Evolutionary conservation across 2,329 filamentous ascomycete species (phyloP), one percentile per base, ranked within the genome.

Genomic region (Colletotrichum orchidophilum): DNA sequence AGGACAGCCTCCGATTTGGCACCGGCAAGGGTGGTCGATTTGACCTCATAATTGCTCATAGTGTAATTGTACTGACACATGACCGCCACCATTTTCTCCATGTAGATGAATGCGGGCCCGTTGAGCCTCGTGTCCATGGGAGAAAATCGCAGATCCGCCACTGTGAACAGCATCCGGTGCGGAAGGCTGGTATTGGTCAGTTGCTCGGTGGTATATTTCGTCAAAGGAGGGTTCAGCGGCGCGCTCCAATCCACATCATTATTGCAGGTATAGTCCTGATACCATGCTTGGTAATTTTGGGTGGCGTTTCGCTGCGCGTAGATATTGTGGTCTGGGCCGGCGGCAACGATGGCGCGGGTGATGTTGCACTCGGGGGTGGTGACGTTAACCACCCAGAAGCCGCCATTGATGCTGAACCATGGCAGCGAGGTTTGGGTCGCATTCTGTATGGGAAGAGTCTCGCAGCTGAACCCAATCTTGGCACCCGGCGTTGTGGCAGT

Each of bases 211-310:
- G 73, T 61, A 26, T 72, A 74, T 1, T 72, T 42, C 6, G 29
- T 73, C 18, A 57, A 13, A n/a, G 55, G 55, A 21, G 26, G 29
- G 33, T 27, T 62, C n/a, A 62, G 29, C 15, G 59, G 59, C 29
- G 24, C 39, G 64, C 73, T 73, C 54, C 68, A 78, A n/a, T 77
- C 74, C 7, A 74, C 46, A 27, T 21, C 49, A 27, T 49, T 55
- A 50, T 78, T 77, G 66, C 77, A 77, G 2, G 74, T 76, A 33
- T 78, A 78, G 9, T 72, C 63, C 1, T 63, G 62, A 21, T 76
- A 74, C 9, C 71, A 66, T 9, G 74, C 76, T 62, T 78, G 76
- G 50, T 75, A 78, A 13, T 77, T 78, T 49, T 78, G 76, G 1
- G 76, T 76, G 1, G 75, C 75, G n/a, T 76, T 76, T 13, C 59